These are phyloP conservation scores for Scleromitrula shiraiana DNA, from an alignment of 2,329 filamentous ascomycete genomes.

Conservation along the genomic window DNA sequence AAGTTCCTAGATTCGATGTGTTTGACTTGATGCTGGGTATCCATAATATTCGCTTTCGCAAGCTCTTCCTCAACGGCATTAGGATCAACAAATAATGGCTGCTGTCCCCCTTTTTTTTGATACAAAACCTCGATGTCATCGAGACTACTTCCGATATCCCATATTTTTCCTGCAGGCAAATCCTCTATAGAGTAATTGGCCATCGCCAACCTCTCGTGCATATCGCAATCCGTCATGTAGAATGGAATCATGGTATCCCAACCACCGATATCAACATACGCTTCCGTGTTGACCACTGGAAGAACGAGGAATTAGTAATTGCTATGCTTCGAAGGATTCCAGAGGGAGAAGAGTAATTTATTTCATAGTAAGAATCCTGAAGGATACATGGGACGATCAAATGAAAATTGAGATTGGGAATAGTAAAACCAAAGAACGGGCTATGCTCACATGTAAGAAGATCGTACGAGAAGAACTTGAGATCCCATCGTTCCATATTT, in stretches of 20 bases:
- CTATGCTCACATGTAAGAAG: slow-evolving; percentile 45
- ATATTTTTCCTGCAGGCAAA: slow-evolving; percentile 35
- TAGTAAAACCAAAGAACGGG: no score
- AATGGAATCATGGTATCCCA: slow-evolving; percentile 51
- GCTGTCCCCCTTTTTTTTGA: neutral
- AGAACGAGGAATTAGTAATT: neutral
- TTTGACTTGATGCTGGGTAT: neutral
- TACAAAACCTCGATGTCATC: slow-evolving; percentile 13
- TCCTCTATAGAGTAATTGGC: slow-evolving; percentile 36
- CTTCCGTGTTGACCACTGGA: slow-evolving; percentile 21
- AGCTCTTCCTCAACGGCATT: neutral
- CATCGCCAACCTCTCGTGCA: slow-evolving; percentile 39
- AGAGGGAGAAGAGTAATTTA: no score
- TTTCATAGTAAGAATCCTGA: no score
- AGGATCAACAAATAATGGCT: neutral
- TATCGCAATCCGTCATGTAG: slow-evolving; percentile 49
- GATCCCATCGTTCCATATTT: slow-evolving; percentile 33
- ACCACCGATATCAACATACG: slow-evolving; percentile 36
- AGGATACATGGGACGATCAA: no score
- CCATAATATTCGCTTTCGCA: neutral
- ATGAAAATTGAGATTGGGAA: no score
- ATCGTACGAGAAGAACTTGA: slow-evolving; percentile 48
- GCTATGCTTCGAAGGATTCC: slow-evolving; percentile 32
- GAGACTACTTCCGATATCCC: slow-evolving; percentile 35
- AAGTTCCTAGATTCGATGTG: neutral